phyloP scores from a whole-genome alignment of 148 eudicot genomes.

The Spergularia bocconei region DNA sequence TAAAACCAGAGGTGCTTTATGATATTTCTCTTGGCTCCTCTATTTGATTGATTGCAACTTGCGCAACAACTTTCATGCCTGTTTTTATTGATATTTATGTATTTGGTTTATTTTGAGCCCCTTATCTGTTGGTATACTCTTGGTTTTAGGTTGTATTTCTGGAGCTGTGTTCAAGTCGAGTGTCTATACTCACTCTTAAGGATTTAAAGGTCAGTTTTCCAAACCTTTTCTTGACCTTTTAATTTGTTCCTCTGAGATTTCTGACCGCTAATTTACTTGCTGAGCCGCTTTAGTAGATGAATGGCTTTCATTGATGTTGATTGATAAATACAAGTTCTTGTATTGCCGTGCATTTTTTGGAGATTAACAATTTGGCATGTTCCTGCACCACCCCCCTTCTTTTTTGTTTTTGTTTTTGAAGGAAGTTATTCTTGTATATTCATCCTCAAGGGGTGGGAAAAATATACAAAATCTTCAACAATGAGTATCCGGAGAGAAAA shows the following conservation, averaged over 20 bases:
- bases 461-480: no score
- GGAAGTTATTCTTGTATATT: no score
- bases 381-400: not conserved
- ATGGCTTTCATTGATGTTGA: not conserved
- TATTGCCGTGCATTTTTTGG: not conserved
- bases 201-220: constrained; percentile 54
- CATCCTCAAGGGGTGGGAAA: no score
- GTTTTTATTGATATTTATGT: not conserved
- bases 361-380: not conserved
- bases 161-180: constrained; percentile 89
- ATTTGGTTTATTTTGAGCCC: not conserved
- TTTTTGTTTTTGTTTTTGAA: no score
- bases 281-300: not conserved
- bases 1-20: constrained; percentile 80
- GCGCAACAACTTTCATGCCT: constrained; percentile 14
- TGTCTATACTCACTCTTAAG: constrained; percentile 66
- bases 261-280: no score
- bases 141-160: constrained; percentile 75
- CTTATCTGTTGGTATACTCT: constrained; percentile 10
- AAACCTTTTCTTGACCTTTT: not conserved
- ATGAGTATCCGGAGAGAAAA: no score
- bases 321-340: not conserved
- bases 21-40: constrained; percentile 10
- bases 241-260: constrained; percentile 2
- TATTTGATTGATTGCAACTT: constrained; percentile 12